These are phyloP conservation scores for Pestalotiopsis sp. DNA, from an alignment of 2,329 filamentous ascomycete species.

Conservation along the genomic window DNA sequence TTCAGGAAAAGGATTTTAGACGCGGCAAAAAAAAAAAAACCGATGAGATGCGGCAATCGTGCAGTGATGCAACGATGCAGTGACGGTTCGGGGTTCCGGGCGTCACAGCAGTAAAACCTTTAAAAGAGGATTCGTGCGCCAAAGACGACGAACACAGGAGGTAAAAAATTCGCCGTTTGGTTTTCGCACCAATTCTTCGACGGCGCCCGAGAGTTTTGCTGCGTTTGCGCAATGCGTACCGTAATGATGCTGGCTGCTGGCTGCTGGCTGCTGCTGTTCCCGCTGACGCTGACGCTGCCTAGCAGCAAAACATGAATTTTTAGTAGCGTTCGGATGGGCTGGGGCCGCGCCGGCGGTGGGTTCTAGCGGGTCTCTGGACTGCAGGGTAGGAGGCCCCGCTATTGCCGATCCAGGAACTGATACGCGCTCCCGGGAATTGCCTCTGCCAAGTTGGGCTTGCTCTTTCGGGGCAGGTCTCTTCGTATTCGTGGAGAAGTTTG, in stretches of 20 bases:
- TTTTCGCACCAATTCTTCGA: not conserved
- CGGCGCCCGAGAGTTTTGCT: not conserved
- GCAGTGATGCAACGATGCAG: not conserved
- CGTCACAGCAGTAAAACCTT: not conserved
- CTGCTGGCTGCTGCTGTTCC: not conserved
- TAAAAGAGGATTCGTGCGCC: not conserved
- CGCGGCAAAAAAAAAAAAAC: not conserved
- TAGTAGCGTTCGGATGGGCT: not conserved
- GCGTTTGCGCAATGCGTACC: not conserved
- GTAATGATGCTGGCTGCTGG: not conserved
- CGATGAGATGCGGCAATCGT: not conserved
- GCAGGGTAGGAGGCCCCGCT: not conserved
- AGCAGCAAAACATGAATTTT: not conserved
- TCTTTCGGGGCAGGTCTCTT: not conserved
- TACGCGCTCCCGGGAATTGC: not conserved
- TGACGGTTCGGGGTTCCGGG: not conserved
- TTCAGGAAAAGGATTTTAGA: not conserved
- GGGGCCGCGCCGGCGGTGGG: not conserved
- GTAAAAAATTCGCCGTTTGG: not conserved
- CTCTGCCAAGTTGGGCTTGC: not conserved
- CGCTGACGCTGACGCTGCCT: not conserved
- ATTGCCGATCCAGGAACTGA: conserved; percentile 12
- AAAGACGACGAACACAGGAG: not conserved
- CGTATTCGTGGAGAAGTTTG: not conserved
- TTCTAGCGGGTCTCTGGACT: conserved; percentile 3